These are phyloP conservation scores for Isatis lusitanica DNA, from an alignment of 441 rosid genomes.

Conservation along the genomic window DNA sequence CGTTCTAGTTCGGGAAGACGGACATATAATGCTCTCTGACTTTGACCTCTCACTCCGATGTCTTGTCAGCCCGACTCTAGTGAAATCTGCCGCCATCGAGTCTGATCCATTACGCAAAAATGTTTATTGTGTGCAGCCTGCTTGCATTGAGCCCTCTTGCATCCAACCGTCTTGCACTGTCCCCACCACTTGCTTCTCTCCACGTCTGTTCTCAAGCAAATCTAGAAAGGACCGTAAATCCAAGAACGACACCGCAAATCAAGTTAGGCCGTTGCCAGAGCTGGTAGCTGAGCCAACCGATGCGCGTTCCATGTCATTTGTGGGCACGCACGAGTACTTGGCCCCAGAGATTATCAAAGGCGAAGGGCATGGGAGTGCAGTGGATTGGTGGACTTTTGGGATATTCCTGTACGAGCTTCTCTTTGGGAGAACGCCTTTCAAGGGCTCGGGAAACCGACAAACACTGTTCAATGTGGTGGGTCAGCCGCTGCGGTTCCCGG, in stretches of 20 bases:
- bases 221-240: conserved; percentile 76
- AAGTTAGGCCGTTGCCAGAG: conserved; percentile 83
- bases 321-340: conserved; percentile 91
- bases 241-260: conserved; percentile 69
- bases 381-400: conserved; percentile 97
- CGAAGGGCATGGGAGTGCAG: conserved; percentile 97
- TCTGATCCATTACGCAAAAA: conserved; percentile 72
- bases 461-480: conserved; percentile 93
- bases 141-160: conserved; percentile 87
- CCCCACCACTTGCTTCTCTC: conserved; percentile 83
- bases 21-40: conserved; percentile 94
- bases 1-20: conserved; percentile 89
- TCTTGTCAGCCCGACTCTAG: conserved; percentile 81
- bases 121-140: conserved; percentile 76
- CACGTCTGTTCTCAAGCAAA: conserved; percentile 78
- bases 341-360: conserved; percentile 95
- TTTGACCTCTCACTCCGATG: conserved; percentile 92
- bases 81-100: conserved; percentile 62
- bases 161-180: conserved; percentile 84
- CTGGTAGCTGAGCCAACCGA: conserved; percentile 89
- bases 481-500: conserved; percentile 87
- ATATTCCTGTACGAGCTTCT: conserved; percentile 81
- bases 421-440: conserved; percentile 92
- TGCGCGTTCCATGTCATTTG: conserved; percentile 96
- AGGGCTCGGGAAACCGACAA: conserved; percentile 89